Percentiles rank a stretch among this genome's conserved stretches.
Conservation (phyloP, 1,139 yeast genomes). For the Chernovozyma aurita region DNA sequence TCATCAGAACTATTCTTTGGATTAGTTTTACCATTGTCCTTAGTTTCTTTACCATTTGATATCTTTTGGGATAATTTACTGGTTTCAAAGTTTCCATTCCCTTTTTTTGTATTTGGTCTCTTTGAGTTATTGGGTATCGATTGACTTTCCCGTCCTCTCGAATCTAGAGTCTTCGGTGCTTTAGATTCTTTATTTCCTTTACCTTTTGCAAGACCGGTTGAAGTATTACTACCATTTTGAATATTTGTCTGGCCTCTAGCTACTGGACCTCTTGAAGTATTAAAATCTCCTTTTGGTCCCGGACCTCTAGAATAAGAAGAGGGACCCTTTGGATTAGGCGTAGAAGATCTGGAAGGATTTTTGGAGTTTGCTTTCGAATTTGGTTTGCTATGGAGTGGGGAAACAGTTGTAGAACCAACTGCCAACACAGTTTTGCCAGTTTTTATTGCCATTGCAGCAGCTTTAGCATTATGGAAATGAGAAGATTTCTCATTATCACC, state of each 20-base stretch:
- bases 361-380: constrained; percentile 2
- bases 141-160: neutral
- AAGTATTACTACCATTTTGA: no score
- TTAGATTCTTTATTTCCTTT: neutral
- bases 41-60: neutral
- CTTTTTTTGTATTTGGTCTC: neutral
- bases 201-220: no score
- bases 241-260: no score
- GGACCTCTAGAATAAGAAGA: neutral
- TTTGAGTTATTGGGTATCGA: neutral
- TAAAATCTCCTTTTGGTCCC: neutral
- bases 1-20: neutral
- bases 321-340: neutral
- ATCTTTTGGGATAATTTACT: neutral
- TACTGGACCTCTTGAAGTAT: no score
- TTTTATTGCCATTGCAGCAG: constrained; percentile 30
- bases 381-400: constrained; percentile 8
- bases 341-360: constrained; percentile 2
- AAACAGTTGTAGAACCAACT: constrained; percentile 25
- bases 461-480: constrained; percentile 32
- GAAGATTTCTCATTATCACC: constrained; percentile 34
- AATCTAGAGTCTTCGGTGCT: neutral
- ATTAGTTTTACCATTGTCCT: neutral
- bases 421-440: constrained; percentile 42
- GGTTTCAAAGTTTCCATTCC: no score